These are phyloP conservation scores for Phytophthora macrochlamydospora DNA, from an alignment of 352 stramenopile species.

Conservation along the genomic window DNA sequence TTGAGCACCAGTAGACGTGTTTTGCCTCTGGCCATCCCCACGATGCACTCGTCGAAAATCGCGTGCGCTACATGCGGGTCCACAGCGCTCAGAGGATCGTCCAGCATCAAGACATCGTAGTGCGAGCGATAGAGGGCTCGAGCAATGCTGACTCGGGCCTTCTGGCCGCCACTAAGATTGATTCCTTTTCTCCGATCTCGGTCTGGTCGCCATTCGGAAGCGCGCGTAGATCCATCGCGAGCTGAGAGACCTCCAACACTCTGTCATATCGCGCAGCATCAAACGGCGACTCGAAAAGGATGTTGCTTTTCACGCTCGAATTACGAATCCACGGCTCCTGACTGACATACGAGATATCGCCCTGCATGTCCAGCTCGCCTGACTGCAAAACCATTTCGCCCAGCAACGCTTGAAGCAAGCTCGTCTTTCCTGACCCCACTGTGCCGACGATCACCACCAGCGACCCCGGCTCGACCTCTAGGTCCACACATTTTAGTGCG, in stretches of 20 bases:
- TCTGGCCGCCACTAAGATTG: constrained; percentile 94
- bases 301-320: constrained; percentile 77
- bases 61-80: constrained; percentile 37
- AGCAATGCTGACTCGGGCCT: constrained; percentile 82
- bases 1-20: constrained; percentile 86
- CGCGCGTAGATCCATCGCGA: constrained; percentile 84
- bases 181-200: constrained; percentile 95
- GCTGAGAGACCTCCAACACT: constrained; percentile 68
- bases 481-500: constrained; percentile 35
- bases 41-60: constrained; percentile 43
- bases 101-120: constrained; percentile 54
- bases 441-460: constrained; percentile 51
- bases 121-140: constrained; percentile 84
- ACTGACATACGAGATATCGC: constrained; percentile 70
- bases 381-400: constrained; percentile 41
- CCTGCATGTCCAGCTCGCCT: constrained; percentile 28
- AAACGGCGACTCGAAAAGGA: constrained; percentile 32
- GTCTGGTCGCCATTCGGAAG: constrained; percentile 89
- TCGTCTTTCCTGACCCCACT: constrained; percentile 52
- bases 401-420: constrained; percentile 46
- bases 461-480: constrained; percentile 63
- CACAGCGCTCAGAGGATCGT: constrained; percentile 36
- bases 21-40: constrained; percentile 20
- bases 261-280: constrained; percentile 34
- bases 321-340: constrained; percentile 94